Evolutionary conservation across 805 yeast species (phyloP).

Genomic region (Scheffersomyces stipitis): DNA sequence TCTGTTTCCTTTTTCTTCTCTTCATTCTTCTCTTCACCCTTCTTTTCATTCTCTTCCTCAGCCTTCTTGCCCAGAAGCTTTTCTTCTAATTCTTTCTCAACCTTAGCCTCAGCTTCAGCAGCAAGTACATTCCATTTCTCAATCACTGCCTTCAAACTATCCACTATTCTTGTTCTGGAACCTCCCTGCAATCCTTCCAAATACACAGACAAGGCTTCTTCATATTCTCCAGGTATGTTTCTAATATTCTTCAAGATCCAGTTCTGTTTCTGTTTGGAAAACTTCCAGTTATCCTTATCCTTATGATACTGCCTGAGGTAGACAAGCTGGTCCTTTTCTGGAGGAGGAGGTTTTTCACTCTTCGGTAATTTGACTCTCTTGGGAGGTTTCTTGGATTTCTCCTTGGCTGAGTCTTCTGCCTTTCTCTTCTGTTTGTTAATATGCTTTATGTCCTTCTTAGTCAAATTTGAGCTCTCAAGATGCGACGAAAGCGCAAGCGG

Average conservation of each 20-base stretch:
- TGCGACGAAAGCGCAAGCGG: slow-evolving; percentile 47
- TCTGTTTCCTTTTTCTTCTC: slow-evolving; percentile 6
- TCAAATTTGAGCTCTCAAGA: slow-evolving; percentile 41
- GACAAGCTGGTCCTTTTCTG: slow-evolving; percentile 71
- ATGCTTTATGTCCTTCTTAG: slow-evolving; percentile 44
- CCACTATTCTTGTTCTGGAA: slow-evolving; percentile 55
- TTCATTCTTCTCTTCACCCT: slow-evolving; percentile 18
- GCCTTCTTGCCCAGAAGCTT: slow-evolving; percentile 18
- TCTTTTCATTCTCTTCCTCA: slow-evolving; percentile 12
- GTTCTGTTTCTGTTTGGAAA: slow-evolving; percentile 82
- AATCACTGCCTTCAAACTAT: slow-evolving; percentile 47
- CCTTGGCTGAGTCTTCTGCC: slow-evolving; percentile 14
- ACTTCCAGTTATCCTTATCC: slow-evolving; percentile 71
- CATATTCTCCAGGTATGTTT: slow-evolving; percentile 53
- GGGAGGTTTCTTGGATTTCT: slow-evolving; percentile 53
- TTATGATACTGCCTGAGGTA: slow-evolving; percentile 59
- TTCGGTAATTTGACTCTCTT: slow-evolving; percentile 72
- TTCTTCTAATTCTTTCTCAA: slow-evolving; percentile 36
- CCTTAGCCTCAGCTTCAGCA: slow-evolving; percentile 38
- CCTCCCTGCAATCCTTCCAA: slow-evolving; percentile 70
- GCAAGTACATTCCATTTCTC: slow-evolving; percentile 57
- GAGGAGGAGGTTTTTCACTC: slow-evolving; percentile 64
- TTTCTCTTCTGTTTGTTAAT: slow-evolving; percentile 33
- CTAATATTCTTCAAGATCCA: slow-evolving; percentile 72
- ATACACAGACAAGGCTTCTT: slow-evolving; percentile 49